Evolutionary conservation across 164 flowering plant genomes (phyloP), one percentile per base, ranked within the genome.

Genomic region (Macadamia tetraphylla): DNA sequence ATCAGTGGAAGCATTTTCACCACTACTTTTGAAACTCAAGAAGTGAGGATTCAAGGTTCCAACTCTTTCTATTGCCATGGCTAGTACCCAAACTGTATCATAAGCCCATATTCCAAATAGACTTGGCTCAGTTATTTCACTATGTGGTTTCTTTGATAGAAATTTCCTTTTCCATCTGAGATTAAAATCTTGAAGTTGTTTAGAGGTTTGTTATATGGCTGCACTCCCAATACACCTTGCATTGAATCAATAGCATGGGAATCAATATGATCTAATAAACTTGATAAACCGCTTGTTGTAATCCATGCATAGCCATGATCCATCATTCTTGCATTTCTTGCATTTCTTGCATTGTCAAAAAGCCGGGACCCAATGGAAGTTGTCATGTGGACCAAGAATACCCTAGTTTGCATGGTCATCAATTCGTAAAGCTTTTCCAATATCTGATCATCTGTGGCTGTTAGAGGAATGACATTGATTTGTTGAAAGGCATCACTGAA

Each of bases 91-190:
- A 6, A 64, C 62, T 0, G 83, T 65, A 71, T 87, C 88, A 73
- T 87, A 83, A 3, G 86, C 88, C 84, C 84, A 75, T 30, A 85
- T n/a, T 6, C 84, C 84, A 58, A 69, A 74, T 3, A 74, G 31
- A 43, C 63, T 73, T 9, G 73, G 48, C 11, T 67, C 62, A 29
- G 55, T 0, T n/a, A 9, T 11, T 13, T 52, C 23, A 6, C 48
- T 35, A 32, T 69, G 32, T 13, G 66, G 68, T 6, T 74, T 29
- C 49, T 62, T 67, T 7, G 56, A 31, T 3, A 1, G 52, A 52
- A 73, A 40, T 13, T 52, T 40, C 3, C 62, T 66, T 57, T 18
- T 66, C 82, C 75, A 79, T 43, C 71, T 49, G 9, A 6, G 6
- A 5, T 7, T 59, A 42, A 79, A 79, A 14, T 52, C 52, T 6